phyloP scores from a whole-genome alignment of 805 yeast species.

The Pachysolen tannophilus region DNA sequence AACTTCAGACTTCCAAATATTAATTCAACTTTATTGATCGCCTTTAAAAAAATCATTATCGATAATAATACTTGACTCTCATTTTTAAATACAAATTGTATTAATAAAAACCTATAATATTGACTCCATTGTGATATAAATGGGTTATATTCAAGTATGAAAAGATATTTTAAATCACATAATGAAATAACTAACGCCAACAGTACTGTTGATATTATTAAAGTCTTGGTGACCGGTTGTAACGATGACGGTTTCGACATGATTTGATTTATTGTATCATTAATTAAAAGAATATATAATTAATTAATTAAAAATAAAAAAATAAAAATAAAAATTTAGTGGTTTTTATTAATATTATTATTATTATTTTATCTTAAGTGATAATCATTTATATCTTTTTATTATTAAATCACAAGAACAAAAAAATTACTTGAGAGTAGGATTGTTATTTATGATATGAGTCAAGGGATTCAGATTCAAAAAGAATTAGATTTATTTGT shows the following conservation, averaged over 20 bases:
- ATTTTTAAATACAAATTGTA: conserved; percentile 46
- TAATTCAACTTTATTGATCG: conserved; percentile 49
- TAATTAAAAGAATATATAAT: too few relatives aligned
- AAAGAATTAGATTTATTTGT: conserved; percentile 40
- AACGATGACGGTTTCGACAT: conserved; percentile 1
- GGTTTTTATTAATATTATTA: background rate
- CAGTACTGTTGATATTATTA: conserved; percentile 27
- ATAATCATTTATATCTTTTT: conserved; percentile 21
- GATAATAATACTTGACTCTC: conserved; percentile 48
- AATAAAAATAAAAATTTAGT: too few relatives aligned
- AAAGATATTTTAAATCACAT: conserved; percentile 33
- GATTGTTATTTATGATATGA: background rate
- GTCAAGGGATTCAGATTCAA: too few relatives aligned
- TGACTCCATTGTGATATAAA: conserved; percentile 46
- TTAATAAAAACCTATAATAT: conserved; percentile 44
- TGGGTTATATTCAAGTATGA: conserved; percentile 40
- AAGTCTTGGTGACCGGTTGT: conserved; percentile 30
- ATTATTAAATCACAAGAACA: background rate
- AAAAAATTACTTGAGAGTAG: too few relatives aligned
- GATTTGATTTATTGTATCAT: background rate
- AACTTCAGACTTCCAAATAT: conserved; percentile 49
- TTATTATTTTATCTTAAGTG: conserved; percentile 30
- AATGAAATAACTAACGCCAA: conserved; percentile 35
- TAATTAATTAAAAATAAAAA: too few relatives aligned
- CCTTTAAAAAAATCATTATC: conserved; percentile 37